Percentiles rank a stretch among this genome's conserved stretches.
These are phyloP conservation scores for Nidula niveotomentosa DNA, from an alignment of 1,284 basidiomycete genomes.

Conservation along the genomic window DNA sequence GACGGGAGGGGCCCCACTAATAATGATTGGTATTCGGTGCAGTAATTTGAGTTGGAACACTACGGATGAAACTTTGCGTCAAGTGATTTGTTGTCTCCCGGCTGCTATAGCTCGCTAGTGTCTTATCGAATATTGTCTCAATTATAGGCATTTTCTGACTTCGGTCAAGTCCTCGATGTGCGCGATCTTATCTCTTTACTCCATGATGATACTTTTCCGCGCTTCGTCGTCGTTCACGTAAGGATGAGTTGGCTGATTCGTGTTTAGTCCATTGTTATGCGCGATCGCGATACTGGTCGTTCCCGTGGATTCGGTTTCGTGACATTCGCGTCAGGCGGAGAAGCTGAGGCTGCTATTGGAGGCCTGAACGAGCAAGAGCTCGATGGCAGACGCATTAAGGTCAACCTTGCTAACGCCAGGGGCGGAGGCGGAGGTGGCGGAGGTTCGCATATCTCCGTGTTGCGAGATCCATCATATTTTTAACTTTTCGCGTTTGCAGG, in stretches of 20 bases:
- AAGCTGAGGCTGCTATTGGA: conserved; percentile 83
- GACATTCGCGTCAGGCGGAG: conserved; percentile 85
- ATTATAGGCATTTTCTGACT: conserved; percentile 72
- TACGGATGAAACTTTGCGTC: conserved; percentile 84
- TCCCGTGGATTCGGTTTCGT: conserved; percentile 99
- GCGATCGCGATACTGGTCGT: conserved; percentile 93
- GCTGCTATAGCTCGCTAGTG: conserved; percentile 27
- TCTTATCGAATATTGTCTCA: conserved; percentile 34
- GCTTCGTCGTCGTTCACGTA: conserved; percentile 9
- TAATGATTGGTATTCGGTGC: conserved; percentile 43
- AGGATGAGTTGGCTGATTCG: conserved; percentile 25
- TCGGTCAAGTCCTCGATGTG: conserved; percentile 75
- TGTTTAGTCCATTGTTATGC: conserved; percentile 97
- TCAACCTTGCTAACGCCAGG: conserved; percentile 93
- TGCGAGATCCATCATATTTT: neutral
- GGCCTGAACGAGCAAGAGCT: conserved; percentile 93
- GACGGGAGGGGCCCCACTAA: conserved; percentile 51
- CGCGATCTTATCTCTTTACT: conserved; percentile 48
- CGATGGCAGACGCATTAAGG: conserved; percentile 75
- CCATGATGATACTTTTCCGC: conserved; percentile 13
- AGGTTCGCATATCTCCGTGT: conserved; percentile 12
- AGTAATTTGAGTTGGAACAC: conserved; percentile 95
- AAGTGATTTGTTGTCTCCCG: conserved; percentile 52
- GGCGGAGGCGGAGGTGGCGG: conserved; percentile 46
- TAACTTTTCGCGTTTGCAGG: conserved; percentile 9